Evolutionary conservation across 768 basidiomycete species (phyloP), one percentile per base, ranked within the genome.

Genomic region (Russula brevipes): DNA sequence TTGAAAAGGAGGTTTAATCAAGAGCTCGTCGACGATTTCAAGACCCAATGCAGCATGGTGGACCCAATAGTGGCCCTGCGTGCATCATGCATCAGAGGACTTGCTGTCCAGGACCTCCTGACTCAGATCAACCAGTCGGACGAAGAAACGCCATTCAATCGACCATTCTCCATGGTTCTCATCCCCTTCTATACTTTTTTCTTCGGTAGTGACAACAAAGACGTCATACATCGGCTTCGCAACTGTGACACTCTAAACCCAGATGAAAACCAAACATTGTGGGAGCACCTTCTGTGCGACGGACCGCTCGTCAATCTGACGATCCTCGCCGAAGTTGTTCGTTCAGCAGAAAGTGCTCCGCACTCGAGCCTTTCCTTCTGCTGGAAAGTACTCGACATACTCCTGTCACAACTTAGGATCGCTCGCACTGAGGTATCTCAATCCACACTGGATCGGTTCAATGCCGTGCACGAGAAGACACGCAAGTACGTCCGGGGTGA

Each of bases 251-350:
- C 17, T 10, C 30, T 2, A 5, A 24, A 3, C 1, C 2, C 11
- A 14, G 24, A 17, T 30, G 49, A 56, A 14, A 19, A 17, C 9
- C 9, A 30, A 39, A 36, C 5, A 31, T 45, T 31, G 36, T 53
- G 61, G 51, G 4, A 38, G 12, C n/a, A 1, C 19, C 30, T 63
- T 47, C 45, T 58, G n/a, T 44, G 24, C 38, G 56, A 58, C 51
- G 57, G 56, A 17, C 44, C 61, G 5, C 61, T 63, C 24, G 35
- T 41, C 30, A 63, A 63, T 58, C 41, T 63, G 44, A 41, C 38
- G 7, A 41, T 58, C 2, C 57, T 63, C 8, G 35, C 56, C 8
- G 10, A 47, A 2, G 51, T 36, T 36, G 16, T 63, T 46, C 61
- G 38, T 35, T 19, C 5, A 17, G 5, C 30, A 17, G 51, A 46